These are phyloP conservation scores for Trichoderma afroharzianum DNA, from an alignment of 2,329 filamentous ascomycete genomes.

Conservation along the genomic window DNA sequence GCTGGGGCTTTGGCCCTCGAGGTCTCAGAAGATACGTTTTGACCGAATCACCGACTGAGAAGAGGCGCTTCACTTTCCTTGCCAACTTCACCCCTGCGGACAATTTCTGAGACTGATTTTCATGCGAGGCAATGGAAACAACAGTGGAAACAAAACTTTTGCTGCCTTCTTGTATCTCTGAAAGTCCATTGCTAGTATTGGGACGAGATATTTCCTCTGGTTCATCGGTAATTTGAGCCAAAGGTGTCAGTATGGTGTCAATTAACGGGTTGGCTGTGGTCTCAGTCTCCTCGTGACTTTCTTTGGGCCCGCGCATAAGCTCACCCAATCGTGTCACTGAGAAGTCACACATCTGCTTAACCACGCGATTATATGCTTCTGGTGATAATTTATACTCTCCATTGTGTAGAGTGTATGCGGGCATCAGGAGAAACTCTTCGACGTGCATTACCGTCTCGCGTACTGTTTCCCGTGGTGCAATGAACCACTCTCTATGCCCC, in stretches of 20 bases:
- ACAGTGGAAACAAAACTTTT: neutral
- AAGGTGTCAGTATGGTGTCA: neutral
- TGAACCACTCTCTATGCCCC: neutral
- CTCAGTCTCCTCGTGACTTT: neutral
- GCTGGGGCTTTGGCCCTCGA: neutral
- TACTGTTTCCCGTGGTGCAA: neutral
- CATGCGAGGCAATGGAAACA: neutral
- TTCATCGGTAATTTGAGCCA: neutral
- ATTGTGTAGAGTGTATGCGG: neutral
- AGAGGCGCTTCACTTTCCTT: neutral
- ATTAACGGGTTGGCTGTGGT: neutral
- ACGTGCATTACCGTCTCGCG: neutral
- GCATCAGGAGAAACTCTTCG: neutral
- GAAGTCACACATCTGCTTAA: slow-evolving; percentile 5
- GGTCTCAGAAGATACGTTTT: neutral
- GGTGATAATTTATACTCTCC: neutral
- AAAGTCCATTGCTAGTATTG: neutral
- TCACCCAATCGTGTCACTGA: neutral
- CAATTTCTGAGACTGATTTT: neutral
- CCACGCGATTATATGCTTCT: neutral
- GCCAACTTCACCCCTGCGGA: neutral
- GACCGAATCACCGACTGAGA: neutral
- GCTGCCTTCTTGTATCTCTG: neutral
- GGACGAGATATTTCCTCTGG: neutral
- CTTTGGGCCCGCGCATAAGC: neutral